These are phyloP conservation scores for Pachysandra terminalis DNA, from an alignment of 164 flowering plant genomes.

Conservation along the genomic window DNA sequence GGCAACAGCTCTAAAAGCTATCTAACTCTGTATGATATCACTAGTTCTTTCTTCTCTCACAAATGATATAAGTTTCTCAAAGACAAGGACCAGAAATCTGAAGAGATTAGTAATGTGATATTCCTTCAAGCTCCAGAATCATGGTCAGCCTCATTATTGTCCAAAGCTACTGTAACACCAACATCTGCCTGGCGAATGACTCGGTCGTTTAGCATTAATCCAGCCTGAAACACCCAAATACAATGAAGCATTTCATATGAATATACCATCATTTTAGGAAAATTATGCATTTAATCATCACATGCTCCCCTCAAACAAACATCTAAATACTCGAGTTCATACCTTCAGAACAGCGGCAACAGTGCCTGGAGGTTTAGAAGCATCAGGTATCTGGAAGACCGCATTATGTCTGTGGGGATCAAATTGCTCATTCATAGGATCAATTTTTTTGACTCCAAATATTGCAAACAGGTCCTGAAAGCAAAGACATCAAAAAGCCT, in stretches of 20 bases:
- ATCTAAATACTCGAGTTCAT: slow-evolving; percentile 4
- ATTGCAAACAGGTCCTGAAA: slow-evolving; percentile 76
- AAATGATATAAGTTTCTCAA: background rate
- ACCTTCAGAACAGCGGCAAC: slow-evolving; percentile 86
- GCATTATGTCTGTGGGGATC: slow-evolving; percentile 90
- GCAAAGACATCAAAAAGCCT: slow-evolving; percentile 4
- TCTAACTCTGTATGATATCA: background rate
- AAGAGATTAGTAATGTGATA: background rate
- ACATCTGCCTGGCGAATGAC: slow-evolving; percentile 90
- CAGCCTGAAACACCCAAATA: slow-evolving; percentile 47
- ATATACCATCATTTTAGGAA: no score
- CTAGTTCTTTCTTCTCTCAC: background rate
- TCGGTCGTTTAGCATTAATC: slow-evolving; percentile 72
- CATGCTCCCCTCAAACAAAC: background rate
- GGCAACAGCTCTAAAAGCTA: background rate
- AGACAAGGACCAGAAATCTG: background rate
- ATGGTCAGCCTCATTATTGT: slow-evolving; percentile 15
- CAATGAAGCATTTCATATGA: background rate
- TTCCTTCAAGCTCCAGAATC: slow-evolving; percentile 24
- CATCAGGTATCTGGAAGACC: slow-evolving; percentile 71
- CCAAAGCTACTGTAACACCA: slow-evolving; percentile 57
- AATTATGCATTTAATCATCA: background rate
- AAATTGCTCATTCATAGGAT: slow-evolving; percentile 71
- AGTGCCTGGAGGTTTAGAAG: slow-evolving; percentile 68
- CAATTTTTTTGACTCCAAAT: slow-evolving; percentile 67